These are phyloP conservation scores for Solanum hybrid DNA, from an alignment of 305 asterid genomes.

Conservation along the genomic window DNA sequence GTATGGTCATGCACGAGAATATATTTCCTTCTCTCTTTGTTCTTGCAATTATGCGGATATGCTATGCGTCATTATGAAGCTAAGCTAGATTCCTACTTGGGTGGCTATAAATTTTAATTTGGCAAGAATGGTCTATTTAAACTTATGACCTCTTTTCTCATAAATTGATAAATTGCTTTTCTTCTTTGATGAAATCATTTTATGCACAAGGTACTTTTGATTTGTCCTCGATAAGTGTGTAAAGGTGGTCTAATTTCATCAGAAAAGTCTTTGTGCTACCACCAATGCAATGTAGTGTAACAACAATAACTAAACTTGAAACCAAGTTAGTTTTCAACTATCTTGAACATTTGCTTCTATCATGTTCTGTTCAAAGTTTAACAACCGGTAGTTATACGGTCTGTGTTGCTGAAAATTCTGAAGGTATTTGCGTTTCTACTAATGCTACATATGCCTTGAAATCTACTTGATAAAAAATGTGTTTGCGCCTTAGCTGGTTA, in stretches of 20 bases:
- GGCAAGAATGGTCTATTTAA: not conserved
- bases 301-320: not conserved
- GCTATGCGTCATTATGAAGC: not conserved
- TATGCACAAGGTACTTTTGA: not conserved
- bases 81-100: not conserved
- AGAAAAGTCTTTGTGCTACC: not conserved
- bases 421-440: not conserved
- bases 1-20: constrained; percentile 37
- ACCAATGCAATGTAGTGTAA: not conserved
- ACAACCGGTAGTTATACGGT: not conserved
- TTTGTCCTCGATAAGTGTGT: not conserved
- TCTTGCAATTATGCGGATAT: not conserved
- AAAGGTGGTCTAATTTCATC: not conserved
- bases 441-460: not conserved
- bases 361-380: not conserved
- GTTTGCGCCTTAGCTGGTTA: not conserved
- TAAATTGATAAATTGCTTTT: not conserved
- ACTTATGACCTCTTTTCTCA: not conserved
- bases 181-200: not conserved
- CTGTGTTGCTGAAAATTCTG: not conserved
- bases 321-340: not conserved
- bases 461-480: not conserved
- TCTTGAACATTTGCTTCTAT: not conserved
- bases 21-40: not conserved
- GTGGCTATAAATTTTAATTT: not conserved